Conservation (phyloP, 805 yeast species). For the Yamadazyma scolyti region DNA sequence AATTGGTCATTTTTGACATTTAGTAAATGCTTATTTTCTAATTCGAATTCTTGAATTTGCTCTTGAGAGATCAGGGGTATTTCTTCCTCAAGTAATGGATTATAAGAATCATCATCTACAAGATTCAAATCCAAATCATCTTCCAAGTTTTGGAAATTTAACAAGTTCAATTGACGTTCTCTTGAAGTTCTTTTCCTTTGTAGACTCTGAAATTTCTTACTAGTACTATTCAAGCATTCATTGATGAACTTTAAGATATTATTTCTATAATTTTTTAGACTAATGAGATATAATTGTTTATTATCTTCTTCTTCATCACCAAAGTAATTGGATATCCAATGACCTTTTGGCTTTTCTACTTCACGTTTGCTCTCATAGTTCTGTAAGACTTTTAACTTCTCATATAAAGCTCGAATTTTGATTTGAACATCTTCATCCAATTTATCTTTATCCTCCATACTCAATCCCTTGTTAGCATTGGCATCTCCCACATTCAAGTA, state of each 20-base stretch:
- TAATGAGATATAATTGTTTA: slow-evolving; percentile 27
- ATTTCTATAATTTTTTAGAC: slow-evolving; percentile 42
- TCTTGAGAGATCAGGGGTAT: slow-evolving; percentile 38
- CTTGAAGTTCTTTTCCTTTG: slow-evolving; percentile 47
- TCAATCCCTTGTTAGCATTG: slow-evolving; percentile 18
- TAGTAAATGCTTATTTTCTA: slow-evolving; percentile 56
- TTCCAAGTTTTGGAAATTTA: slow-evolving; percentile 40
- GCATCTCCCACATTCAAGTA: slow-evolving; percentile 23
- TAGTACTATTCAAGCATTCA: slow-evolving; percentile 38
- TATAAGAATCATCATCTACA: slow-evolving; percentile 1
- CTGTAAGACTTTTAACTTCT: slow-evolving; percentile 47
- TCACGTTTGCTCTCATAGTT: slow-evolving; percentile 49
- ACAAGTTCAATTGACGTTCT: slow-evolving; percentile 28
- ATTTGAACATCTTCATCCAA: slow-evolving; percentile 54
- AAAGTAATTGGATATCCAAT: slow-evolving; percentile 17
- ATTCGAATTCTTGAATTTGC: slow-evolving; percentile 54
- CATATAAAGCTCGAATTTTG: slow-evolving; percentile 49
- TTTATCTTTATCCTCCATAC: slow-evolving; percentile 48
- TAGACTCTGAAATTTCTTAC: slow-evolving; percentile 44
- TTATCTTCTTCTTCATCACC: slow-evolving; percentile 32
- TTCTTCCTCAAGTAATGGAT: slow-evolving; percentile 7
- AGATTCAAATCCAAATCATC: slow-evolving; percentile 23
- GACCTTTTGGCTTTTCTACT: slow-evolving; percentile 12
- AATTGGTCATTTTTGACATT: slow-evolving; percentile 57
- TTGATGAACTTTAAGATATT: slow-evolving; percentile 49